phyloP scores from a whole-genome alignment of 176 grass and related monocot genomes.

The Puccinellia tenuiflora region DNA sequence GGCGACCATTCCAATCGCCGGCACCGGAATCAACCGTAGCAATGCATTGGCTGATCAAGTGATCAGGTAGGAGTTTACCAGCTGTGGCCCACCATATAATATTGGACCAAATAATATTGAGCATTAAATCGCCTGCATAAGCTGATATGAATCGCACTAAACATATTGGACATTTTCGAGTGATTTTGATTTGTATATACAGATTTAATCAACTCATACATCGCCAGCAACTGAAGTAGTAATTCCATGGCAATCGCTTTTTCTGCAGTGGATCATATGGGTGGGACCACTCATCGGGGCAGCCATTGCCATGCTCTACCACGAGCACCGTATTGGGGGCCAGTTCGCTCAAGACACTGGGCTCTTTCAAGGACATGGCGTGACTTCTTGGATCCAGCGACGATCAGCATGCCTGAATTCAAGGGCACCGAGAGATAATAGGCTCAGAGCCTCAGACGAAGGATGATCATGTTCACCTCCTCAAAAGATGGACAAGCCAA shows the following conservation, averaged over 20 bases:
- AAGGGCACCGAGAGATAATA: background rate
- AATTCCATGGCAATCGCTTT: background rate
- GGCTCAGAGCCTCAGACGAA: background rate
- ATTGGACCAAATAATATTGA: background rate
- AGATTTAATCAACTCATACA: background rate
- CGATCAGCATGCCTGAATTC: conserved; percentile 17
- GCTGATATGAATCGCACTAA: too few relatives aligned
- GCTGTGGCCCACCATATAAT: too few relatives aligned
- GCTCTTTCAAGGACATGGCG: conserved; percentile 17
- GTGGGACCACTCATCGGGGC: conserved; percentile 21
- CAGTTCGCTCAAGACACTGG: conserved; percentile 17
- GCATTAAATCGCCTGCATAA: background rate
- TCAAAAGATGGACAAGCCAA: conserved; percentile 20
- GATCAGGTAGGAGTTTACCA: background rate
- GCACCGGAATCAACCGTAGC: conserved; percentile 22
- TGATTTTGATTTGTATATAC: background rate
- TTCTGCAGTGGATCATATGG: conserved; percentile 32
- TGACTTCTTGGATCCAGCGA: conserved; percentile 26
- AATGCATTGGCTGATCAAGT: conserved; percentile 30
- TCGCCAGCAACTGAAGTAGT: background rate
- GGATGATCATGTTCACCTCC: conserved; percentile 12
- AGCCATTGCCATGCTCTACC: conserved; percentile 24
- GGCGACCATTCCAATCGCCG: conserved; percentile 32
- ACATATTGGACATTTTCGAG: too few relatives aligned
- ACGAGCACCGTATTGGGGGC: conserved; percentile 31